phyloP scores from a whole-genome alignment of 2,329 filamentous ascomycete species.

The Microsporum ferrugineum region DNA sequence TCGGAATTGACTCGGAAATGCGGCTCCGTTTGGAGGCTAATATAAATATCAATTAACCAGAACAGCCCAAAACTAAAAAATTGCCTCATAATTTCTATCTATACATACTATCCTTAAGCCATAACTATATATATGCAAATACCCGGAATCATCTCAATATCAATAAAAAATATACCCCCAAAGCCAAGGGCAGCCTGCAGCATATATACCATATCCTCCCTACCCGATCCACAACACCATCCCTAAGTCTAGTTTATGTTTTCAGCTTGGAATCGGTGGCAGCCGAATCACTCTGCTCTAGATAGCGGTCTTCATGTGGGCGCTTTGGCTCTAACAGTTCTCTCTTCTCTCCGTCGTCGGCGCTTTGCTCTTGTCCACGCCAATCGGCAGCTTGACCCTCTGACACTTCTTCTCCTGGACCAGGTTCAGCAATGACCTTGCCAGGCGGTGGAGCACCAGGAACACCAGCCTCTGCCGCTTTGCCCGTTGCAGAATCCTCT shows the following conservation, averaged over 20 bases:
- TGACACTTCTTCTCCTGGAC: slow-evolving; percentile 54
- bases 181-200: background rate
- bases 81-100: background rate
- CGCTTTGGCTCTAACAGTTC: background rate
- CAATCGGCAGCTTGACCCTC: slow-evolving; percentile 64
- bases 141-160: background rate
- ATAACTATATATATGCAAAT: background rate
- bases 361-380: slow-evolving; percentile 43
- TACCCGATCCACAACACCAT: background rate
- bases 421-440: slow-evolving; percentile 53
- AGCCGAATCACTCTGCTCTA: background rate
- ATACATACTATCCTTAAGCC: background rate
- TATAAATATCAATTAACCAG: background rate
- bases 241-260: background rate
- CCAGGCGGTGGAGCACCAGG: slow-evolving; percentile 15
- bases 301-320: background rate
- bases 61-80: background rate
- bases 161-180: background rate
- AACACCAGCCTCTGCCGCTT: slow-evolving; percentile 12
- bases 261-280: background rate
- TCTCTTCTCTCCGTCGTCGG: background rate
- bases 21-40: background rate
- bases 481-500: slow-evolving; percentile 9
- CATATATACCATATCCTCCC: background rate
- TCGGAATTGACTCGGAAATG: background rate